Conservation (phyloP, 2,329 filamentous ascomycete species). For the Aspergillus costaricaensis region DNA sequence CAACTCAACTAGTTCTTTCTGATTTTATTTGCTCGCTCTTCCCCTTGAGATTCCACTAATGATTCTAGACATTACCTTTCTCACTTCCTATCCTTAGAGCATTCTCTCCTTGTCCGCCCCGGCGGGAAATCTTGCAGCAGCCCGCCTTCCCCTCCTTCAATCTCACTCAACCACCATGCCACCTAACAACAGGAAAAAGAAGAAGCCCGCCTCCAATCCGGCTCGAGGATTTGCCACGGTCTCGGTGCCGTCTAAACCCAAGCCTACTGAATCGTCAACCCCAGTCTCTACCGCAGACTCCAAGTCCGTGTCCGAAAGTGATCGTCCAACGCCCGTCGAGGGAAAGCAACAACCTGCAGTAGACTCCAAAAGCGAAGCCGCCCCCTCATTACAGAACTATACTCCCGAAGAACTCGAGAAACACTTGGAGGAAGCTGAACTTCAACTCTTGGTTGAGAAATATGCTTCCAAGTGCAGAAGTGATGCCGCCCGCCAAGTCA, state of each 20-base stretch:
- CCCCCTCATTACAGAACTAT: conserved; percentile 54
- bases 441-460: conserved; percentile 86
- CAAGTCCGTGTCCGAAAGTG: conserved; percentile 34
- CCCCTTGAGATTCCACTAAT: neutral
- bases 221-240: conserved; percentile 92
- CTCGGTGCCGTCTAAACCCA: conserved; percentile 81
- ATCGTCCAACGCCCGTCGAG: conserved; percentile 28
- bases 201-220: conserved; percentile 83
- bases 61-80: neutral
- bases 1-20: neutral
- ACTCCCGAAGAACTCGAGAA: conserved; percentile 87
- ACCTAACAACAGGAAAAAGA: conserved; percentile 78
- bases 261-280: conserved; percentile 48
- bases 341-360: conserved; percentile 18
- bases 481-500: conserved; percentile 74
- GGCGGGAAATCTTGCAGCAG: neutral
- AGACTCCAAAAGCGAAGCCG: conserved; percentile 10
- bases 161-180: conserved; percentile 57
- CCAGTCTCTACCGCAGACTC: conserved; percentile 32
- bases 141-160: conserved; percentile 6
- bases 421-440: conserved; percentile 84
- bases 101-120: neutral
- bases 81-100: no score
- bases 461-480: conserved; percentile 75
- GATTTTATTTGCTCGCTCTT: neutral